These are phyloP conservation scores for Botrytis tulipae DNA, from an alignment of 2,329 filamentous ascomycete species.

Conservation along the genomic window DNA sequence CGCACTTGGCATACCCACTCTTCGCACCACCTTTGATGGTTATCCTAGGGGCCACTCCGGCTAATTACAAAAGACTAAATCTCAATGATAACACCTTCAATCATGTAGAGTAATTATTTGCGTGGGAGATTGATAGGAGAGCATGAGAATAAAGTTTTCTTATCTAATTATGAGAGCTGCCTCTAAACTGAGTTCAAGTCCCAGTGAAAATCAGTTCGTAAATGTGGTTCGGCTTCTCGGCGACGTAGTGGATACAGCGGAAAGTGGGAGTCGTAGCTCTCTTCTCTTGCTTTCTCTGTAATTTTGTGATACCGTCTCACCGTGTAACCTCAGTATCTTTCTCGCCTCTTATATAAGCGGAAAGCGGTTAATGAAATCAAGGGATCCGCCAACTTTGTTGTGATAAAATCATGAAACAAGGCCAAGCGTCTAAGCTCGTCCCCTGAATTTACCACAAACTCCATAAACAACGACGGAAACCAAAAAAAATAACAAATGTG, in stretches of 20 bases:
- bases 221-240: not conserved
- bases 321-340: not conserved
- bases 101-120: too few species aligned
- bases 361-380: not conserved
- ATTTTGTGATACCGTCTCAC: not conserved
- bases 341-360: not conserved
- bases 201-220: not conserved
- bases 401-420: constrained; percentile 1
- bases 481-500: not conserved
- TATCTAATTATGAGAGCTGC: not conserved
- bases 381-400: not conserved
- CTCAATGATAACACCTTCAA: not conserved
- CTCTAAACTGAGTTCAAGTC: not conserved
- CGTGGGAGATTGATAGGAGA: not conserved
- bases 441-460: constrained; percentile 1
- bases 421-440: not conserved
- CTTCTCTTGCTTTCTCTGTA: not conserved
- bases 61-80: not conserved
- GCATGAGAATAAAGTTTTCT: not conserved
- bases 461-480: not conserved
- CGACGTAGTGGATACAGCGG: not conserved
- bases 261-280: not conserved
- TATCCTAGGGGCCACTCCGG: not conserved
- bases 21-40: not conserved
- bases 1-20: not conserved